Evolutionary conservation across 129 eudicot genomes (phyloP).

Genomic region (Artemisia annua): DNA sequence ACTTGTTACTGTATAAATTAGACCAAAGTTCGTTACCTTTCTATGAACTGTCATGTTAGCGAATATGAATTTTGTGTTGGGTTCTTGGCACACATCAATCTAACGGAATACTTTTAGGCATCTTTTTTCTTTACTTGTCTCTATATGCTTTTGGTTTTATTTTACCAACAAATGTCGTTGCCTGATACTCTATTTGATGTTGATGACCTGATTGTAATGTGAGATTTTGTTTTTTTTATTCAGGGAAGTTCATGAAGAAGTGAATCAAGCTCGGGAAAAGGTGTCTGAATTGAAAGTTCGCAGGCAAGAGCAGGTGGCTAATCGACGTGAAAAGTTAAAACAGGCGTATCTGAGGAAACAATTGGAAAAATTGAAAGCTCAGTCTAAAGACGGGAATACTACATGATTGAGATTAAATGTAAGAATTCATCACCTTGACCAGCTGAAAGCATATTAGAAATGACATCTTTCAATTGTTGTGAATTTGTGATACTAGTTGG

Average conservation of each 20-base stretch:
- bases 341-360: conserved; percentile 76
- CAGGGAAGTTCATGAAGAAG: conserved; percentile 98
- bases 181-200: background rate
- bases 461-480: background rate
- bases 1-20: too few relatives aligned
- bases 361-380: conserved; percentile 70
- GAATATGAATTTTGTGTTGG: too few relatives aligned
- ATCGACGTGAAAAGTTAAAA: conserved; percentile 76
- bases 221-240: background rate
- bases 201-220: conserved; percentile 14
- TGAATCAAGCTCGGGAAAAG: conserved; percentile 76
- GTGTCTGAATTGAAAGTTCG: conserved; percentile 65
- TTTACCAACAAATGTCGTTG: background rate
- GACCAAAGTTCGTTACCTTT: too few relatives aligned
- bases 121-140: too few relatives aligned
- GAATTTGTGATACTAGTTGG: background rate
- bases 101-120: too few relatives aligned
- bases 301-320: conserved; percentile 69
- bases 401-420: conserved; percentile 35
- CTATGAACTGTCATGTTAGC: too few relatives aligned
- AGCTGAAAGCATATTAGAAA: background rate
- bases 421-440: conserved; percentile 18
- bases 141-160: background rate
- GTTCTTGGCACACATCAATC: too few relatives aligned
- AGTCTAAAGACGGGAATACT: conserved; percentile 48